phyloP scores from a whole-genome alignment of 2,329 filamentous ascomycete species.

The Alternaria viburni region DNA sequence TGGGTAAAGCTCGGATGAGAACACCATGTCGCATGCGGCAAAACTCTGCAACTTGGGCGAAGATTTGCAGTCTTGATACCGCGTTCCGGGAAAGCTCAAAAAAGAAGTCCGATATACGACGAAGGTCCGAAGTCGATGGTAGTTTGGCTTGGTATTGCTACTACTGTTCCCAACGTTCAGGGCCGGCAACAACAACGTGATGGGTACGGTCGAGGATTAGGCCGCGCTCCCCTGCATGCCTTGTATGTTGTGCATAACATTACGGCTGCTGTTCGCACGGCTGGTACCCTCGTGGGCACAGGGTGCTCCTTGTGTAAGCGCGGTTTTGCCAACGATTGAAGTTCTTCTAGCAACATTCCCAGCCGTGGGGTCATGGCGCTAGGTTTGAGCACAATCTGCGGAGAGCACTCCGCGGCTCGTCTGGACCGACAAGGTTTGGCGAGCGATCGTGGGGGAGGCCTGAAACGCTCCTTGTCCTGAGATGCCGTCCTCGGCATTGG shows the following conservation, averaged over 20 bases:
- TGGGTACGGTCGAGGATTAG: neutral
- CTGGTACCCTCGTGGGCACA: neutral
- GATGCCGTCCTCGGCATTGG: neutral
- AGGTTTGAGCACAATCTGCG: conserved; percentile 3
- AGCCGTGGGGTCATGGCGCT: neutral
- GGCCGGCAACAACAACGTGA: neutral
- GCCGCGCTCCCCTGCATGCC: neutral
- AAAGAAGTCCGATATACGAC: neutral
- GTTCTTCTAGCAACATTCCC: neutral
- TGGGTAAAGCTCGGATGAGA: conserved; percentile 3
- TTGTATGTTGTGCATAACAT: neutral
- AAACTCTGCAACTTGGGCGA: conserved; percentile 7
- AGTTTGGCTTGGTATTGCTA: neutral
- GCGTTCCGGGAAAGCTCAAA: conserved; percentile 1
- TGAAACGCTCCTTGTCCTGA: conserved; percentile 2
- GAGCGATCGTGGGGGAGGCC: conserved; percentile 7
- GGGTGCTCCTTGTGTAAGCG: neutral
- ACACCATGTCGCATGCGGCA: neutral
- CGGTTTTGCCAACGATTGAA: neutral
- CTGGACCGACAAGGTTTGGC: conserved; percentile 5
- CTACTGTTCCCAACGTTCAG: neutral
- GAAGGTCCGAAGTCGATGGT: neutral
- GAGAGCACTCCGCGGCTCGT: neutral
- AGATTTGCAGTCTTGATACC: conserved; percentile 7
- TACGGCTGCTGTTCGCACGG: neutral